A percentile compares a stretch with the other conserved stretches of the same genome.
Conservation (phyloP, 2,329 filamentous ascomycete species). For the Botrytis sinoallii region DNA sequence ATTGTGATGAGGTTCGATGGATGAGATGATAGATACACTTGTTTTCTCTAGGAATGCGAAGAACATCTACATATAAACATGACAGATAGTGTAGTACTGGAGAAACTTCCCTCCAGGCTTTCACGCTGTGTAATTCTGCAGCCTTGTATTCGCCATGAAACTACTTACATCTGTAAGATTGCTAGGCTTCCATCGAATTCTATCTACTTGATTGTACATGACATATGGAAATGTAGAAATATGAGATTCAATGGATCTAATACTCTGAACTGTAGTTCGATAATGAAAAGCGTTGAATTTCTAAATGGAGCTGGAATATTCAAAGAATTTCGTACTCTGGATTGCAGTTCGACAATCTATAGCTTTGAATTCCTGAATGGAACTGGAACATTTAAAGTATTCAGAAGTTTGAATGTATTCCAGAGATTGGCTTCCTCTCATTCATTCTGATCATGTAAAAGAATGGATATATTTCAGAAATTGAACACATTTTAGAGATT, state of each 20-base stretch:
- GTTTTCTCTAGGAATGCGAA: neutral
- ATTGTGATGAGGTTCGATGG: neutral
- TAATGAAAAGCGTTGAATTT: neutral
- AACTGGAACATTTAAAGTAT: neutral
- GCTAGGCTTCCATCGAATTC: neutral
- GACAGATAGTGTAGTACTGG: neutral
- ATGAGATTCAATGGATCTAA: neutral
- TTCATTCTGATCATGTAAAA: neutral
- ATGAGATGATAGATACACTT: neutral
- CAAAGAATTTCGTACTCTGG: neutral
- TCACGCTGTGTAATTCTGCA: neutral
- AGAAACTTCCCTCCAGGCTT: neutral
- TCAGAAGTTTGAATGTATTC: neutral
- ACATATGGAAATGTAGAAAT: neutral
- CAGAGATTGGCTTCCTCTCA: rapidly evolving
- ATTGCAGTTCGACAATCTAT: neutral
- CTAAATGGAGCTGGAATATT: neutral
- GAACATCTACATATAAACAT: neutral
- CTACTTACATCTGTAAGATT: neutral
- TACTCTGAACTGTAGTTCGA: neutral
- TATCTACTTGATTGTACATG: neutral
- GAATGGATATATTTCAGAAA: neutral
- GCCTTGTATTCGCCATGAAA: neutral
- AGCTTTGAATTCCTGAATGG: neutral
- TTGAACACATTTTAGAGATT: neutral